Evolutionary conservation across 225 moss, liverwort and hornwort species (phyloP).

Genomic region (Lunularia cruciata): DNA sequence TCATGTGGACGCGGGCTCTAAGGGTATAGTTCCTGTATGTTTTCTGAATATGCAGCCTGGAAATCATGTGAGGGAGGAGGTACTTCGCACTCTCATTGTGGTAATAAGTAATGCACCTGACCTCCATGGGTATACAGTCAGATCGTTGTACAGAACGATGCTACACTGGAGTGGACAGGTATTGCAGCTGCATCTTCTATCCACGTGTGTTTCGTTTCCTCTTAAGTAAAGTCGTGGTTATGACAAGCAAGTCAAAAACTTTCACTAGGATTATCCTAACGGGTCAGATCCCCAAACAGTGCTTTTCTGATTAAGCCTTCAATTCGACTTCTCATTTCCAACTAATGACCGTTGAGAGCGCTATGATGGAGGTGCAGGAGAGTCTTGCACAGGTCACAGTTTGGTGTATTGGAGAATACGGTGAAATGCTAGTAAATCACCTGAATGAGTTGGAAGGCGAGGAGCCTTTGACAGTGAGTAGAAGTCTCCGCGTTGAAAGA

Average conservation of each 20-base stretch:
- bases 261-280: too few relatives aligned
- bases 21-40: background rate
- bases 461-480: conserved; percentile 80
- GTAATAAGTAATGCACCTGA: conserved; percentile 91
- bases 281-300: too few relatives aligned
- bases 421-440: conserved; percentile 87
- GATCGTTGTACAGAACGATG: conserved; percentile 73
- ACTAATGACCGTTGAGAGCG: background rate
- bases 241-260: too few relatives aligned
- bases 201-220: too few relatives aligned
- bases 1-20: background rate
- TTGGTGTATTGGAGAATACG: conserved; percentile 97
- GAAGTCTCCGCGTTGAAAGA: background rate
- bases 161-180: conserved; percentile 90
- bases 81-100: conserved; percentile 77
- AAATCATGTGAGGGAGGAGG: conserved; percentile 72
- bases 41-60: conserved; percentile 57
- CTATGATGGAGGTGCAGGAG: conserved; percentile 51
- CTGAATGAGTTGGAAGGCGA: conserved; percentile 75
- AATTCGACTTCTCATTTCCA: background rate
- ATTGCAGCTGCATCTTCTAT: conserved; percentile 9
- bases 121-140: conserved; percentile 77
- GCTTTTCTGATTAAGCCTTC: background rate
- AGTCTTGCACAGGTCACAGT: conserved; percentile 84
- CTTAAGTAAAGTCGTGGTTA: too few relatives aligned